These are phyloP conservation scores for Haplosporangium sp. DNA, from an alignment of 371 early-diverging fungal genomes.

Conservation along the genomic window DNA sequence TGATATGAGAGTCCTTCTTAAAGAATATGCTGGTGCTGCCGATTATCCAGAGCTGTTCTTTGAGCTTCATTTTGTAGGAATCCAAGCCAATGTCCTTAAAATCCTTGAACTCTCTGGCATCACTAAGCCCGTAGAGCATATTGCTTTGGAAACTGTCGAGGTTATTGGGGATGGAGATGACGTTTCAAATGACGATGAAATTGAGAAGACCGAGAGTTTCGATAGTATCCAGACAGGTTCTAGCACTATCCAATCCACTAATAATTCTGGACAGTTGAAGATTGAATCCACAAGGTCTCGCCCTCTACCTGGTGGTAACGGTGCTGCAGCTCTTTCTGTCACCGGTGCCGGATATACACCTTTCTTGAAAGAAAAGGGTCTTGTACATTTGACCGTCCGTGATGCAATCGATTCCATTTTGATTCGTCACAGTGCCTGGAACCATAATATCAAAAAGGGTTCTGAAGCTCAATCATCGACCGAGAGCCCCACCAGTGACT, in stretches of 20 bases:
- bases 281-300: constrained; percentile 6
- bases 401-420: constrained; percentile 48
- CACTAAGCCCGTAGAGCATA: constrained; percentile 50
- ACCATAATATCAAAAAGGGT: background rate
- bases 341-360: constrained; percentile 36
- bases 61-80: constrained; percentile 55
- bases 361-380: constrained; percentile 42
- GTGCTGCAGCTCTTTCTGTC: constrained; percentile 22
- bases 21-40: constrained; percentile 60
- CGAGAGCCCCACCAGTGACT: background rate
- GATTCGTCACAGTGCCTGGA: constrained; percentile 26
- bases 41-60: constrained; percentile 37
- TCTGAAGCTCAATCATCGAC: background rate
- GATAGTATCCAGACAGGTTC: background rate
- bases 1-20: constrained; percentile 67
- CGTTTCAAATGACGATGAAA: background rate
- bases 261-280: background rate
- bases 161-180: constrained; percentile 17
- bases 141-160: constrained; percentile 34
- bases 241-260: no score
- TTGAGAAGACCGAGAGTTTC: background rate
- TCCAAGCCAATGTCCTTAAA: constrained; percentile 47
- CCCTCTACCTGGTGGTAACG: constrained; percentile 31
- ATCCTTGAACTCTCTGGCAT: constrained; percentile 57
- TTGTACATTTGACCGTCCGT: constrained; percentile 51